Percentiles rank a stretch among this genome's conserved stretches.
phyloP scores from a whole-genome alignment of 2,329 filamentous ascomycete genomes.

The Aspergillus versicolor region DNA sequence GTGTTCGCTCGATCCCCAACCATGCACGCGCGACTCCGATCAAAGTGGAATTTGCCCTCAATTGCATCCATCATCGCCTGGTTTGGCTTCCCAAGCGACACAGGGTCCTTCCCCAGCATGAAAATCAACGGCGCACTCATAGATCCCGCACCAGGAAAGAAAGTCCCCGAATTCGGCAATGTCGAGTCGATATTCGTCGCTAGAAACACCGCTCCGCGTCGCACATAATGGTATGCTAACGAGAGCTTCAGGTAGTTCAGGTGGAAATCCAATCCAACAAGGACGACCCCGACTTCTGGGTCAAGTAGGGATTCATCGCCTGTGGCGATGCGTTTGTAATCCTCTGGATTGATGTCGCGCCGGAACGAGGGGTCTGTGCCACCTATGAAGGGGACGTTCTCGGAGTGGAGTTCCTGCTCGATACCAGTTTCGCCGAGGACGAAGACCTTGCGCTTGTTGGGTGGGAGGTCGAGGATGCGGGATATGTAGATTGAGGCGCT shows the following conservation, averaged over 20 bases:
- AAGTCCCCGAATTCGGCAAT: conserved; percentile 72
- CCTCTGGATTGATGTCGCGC: conserved; percentile 74
- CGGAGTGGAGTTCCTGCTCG: conserved; percentile 79
- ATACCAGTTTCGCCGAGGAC: conserved; percentile 90
- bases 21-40: conserved; percentile 87
- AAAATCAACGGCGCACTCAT: conserved; percentile 75
- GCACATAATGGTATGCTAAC: conserved; percentile 81
- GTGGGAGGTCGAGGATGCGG: conserved; percentile 77
- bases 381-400: conserved; percentile 77
- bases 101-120: conserved; percentile 67
- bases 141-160: conserved; percentile 91
- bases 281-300: conserved; percentile 82
- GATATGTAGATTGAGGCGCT: conserved; percentile 94
- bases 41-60: conserved; percentile 90
- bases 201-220: conserved; percentile 75
- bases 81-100: conserved; percentile 87
- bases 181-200: conserved; percentile 94
- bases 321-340: conserved; percentile 73
- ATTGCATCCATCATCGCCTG: conserved; percentile 99
- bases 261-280: conserved; percentile 90
- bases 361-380: conserved; percentile 79
- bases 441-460: conserved; percentile 87
- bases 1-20: conserved; percentile 91
- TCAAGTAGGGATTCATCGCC: conserved; percentile 73
- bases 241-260: conserved; percentile 92